These are phyloP conservation scores for Mycena floridula DNA, from an alignment of 768 basidiomycete species.

Conservation along the genomic window DNA sequence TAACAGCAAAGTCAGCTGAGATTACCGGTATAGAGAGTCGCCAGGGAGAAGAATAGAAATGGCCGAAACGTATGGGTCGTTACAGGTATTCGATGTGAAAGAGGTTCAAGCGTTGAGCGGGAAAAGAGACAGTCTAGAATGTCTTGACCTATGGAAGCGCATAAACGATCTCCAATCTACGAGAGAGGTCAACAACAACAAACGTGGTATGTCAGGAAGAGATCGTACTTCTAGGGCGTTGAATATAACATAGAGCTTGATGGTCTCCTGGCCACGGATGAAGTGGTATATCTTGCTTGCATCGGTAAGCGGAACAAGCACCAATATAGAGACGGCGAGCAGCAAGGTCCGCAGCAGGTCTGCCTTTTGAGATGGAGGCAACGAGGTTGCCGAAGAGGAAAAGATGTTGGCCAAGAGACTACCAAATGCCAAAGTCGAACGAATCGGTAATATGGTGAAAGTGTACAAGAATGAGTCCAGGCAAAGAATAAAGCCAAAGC, in stretches of 20 bases:
- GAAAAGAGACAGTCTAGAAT: conserved; percentile 96
- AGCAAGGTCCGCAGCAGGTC: conserved; percentile 83
- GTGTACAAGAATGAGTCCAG: conserved; percentile 97
- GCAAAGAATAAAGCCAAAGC: conserved; percentile 90
- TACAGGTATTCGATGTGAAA: conserved; percentile 57
- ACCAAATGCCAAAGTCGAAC: conserved; percentile 61
- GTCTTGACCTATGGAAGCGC: conserved; percentile 96
- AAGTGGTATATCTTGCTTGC: conserved; percentile 98
- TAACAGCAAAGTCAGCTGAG: conserved; percentile 4
- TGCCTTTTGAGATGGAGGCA: conserved; percentile 87
- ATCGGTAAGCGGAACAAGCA: conserved; percentile 82
- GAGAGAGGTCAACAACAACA: conserved; percentile 3
- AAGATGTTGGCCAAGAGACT: conserved; percentile 47
- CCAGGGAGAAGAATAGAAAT: conserved; percentile 77
- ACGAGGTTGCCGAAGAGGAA: conserved; percentile 42
- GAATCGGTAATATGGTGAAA: conserved; percentile 95
- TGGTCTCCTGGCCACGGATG: conserved; percentile 96
- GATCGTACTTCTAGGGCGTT: conserved; percentile 88
- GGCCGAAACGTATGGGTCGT: conserved; percentile 70
- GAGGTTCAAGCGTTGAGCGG: conserved; percentile 74
- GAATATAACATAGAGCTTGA: conserved; percentile 98
- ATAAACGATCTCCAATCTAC: conserved; percentile 91
- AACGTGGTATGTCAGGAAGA: background rate
- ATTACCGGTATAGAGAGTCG: conserved; percentile 78
- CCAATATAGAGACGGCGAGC: conserved; percentile 63